These are phyloP conservation scores for Teunomyces stri DNA, from an alignment of 805 yeast species.

Conservation along the genomic window DNA sequence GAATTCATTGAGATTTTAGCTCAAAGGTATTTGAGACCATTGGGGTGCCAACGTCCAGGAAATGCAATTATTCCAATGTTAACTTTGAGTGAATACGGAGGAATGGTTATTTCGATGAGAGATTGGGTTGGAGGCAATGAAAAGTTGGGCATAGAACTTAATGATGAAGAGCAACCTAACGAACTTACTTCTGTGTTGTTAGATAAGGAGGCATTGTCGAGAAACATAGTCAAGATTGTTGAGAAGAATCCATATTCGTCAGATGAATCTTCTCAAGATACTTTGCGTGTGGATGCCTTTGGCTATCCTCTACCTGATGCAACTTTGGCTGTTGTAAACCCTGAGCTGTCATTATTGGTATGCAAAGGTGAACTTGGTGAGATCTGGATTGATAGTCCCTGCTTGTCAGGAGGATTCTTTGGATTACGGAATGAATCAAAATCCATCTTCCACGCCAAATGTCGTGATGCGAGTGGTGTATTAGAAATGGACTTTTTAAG, in stretches of 20 bases:
- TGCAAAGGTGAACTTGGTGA: constrained; percentile 86
- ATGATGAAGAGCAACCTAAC: constrained; percentile 27
- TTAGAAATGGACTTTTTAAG: constrained; percentile 78
- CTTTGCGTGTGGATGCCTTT: constrained; percentile 79
- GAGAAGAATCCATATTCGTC: constrained; percentile 53
- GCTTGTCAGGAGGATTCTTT: constrained; percentile 88
- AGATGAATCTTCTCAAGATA: constrained; percentile 40
- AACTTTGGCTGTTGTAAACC: constrained; percentile 88
- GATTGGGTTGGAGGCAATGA: constrained; percentile 84
- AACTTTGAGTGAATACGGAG: constrained; percentile 91
- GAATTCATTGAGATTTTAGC: constrained; percentile 88
- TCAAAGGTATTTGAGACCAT: constrained; percentile 85
- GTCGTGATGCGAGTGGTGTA: constrained; percentile 67
- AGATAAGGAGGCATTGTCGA: constrained; percentile 69
- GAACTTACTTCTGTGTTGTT: constrained; percentile 65
- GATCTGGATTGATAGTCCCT: constrained; percentile 95
- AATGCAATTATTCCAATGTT: constrained; percentile 84
- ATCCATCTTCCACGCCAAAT: constrained; percentile 76
- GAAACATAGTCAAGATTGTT: constrained; percentile 68
- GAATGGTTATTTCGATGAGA: constrained; percentile 86
- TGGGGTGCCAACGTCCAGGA: constrained; percentile 77
- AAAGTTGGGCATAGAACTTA: constrained; percentile 47
- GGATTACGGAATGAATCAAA: constrained; percentile 64
- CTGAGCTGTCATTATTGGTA: constrained; percentile 77
- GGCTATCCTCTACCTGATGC: constrained; percentile 96